A percentile compares a stretch with the other conserved stretches of the same genome.
Conservation (phyloP, 305 asterid species). For the Fraxinus nigra region DNA sequence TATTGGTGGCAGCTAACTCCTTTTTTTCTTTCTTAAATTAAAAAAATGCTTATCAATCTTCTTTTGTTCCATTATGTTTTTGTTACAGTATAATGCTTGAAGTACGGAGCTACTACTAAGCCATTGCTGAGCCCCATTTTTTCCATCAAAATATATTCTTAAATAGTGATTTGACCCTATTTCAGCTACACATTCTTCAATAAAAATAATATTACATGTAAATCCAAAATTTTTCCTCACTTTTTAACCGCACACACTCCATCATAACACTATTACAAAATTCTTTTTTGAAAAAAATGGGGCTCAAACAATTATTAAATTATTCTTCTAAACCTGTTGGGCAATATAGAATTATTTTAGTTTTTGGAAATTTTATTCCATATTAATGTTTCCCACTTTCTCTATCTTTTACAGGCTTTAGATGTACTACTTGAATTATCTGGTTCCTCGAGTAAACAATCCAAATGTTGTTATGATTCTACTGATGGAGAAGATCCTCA, state of each 20-base stretch:
- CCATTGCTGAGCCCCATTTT: too few relatives aligned
- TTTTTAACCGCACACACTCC: too few relatives aligned
- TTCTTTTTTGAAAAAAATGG: too few relatives aligned
- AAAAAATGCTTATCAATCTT: neutral
- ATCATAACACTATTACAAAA: too few relatives aligned
- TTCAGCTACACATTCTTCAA: too few relatives aligned
- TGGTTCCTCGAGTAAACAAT: slow-evolving; percentile 48
- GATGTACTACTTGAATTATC: slow-evolving; percentile 69
- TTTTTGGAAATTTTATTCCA: neutral
- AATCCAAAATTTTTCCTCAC: too few relatives aligned
- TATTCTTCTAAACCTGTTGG: slow-evolving; percentile 10
- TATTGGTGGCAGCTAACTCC: neutral
- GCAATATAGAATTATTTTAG: neutral
- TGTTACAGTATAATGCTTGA: slow-evolving; percentile 7
- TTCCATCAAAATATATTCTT: too few relatives aligned
- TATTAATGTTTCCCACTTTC: neutral
- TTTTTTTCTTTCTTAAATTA: neutral
- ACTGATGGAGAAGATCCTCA: slow-evolving; percentile 38
- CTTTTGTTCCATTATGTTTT: neutral
- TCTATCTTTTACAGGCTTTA: slow-evolving; percentile 60
- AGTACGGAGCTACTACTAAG: neutral
- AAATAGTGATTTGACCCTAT: too few relatives aligned
- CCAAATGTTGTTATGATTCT: slow-evolving; percentile 33
- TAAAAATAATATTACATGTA: too few relatives aligned
- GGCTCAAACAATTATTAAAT: neutral